These are phyloP conservation scores for Aureobasidium uvarum DNA, from an alignment of 2,329 filamentous ascomycete genomes.

Conservation along the genomic window DNA sequence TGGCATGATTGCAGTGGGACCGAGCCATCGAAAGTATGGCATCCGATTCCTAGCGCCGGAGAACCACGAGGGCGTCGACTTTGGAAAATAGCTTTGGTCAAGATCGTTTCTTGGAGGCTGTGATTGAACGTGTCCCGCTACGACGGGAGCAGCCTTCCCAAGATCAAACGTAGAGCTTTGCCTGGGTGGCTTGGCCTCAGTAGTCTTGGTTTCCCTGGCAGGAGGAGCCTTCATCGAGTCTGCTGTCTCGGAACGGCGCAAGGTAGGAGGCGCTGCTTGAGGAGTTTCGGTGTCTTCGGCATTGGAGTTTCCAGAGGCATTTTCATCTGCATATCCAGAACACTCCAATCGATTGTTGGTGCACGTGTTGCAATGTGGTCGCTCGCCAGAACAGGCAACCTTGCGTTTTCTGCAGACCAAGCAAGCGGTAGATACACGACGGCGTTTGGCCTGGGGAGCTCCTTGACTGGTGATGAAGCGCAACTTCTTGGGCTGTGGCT, in stretches of 20 bases:
- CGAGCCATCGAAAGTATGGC: conserved; percentile 88
- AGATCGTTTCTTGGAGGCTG: neutral
- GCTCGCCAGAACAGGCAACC: conserved; percentile 50
- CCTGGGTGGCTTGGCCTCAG: neutral
- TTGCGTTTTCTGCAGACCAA: conserved; percentile 51
- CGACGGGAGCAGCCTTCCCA: neutral
- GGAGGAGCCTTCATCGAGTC: conserved; percentile 1
- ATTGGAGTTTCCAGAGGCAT: neutral
- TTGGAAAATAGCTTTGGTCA: conserved; percentile 2
- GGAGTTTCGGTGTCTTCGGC: neutral
- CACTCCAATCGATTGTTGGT: conserved; percentile 50
- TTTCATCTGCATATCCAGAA: conserved; percentile 47
- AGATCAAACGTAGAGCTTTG: neutral
- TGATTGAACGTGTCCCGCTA: too few species aligned
- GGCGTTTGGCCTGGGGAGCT: conserved; percentile 73
- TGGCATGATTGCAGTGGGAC: conserved; percentile 84
- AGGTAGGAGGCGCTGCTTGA: neutral
- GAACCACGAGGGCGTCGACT: conserved; percentile 32
- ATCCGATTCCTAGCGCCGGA: conserved; percentile 59
- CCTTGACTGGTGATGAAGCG: conserved; percentile 82
- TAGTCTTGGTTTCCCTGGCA: neutral
- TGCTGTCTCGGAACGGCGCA: neutral
- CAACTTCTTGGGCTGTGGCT: conserved; percentile 31
- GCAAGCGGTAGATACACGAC: conserved; percentile 72
- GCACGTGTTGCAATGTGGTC: conserved; percentile 48